Base-by-base conservation (phyloP, 2,329 filamentous ascomycete genomes). In the Trichoderma afroharzianum region DNA sequence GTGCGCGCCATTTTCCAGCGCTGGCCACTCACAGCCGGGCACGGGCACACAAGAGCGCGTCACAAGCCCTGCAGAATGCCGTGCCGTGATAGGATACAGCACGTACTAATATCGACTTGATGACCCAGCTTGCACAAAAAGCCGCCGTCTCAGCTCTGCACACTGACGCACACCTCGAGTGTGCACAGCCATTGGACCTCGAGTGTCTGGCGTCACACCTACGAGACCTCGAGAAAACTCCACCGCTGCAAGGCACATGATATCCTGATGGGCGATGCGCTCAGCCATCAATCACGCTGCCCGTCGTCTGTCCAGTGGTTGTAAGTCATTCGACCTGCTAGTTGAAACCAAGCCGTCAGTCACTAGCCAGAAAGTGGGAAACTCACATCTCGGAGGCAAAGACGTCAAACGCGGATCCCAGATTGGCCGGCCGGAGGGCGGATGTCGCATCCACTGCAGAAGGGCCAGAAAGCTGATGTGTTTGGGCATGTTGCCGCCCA, bases 31-130 rank as follows among this genome's bases (percentile, higher is more conserved):
- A 74, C 70, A 69, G 57, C 58, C 64, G 68, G 70, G 63, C 75
- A 75, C 74, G 78, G 77, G 77, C 77, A 78, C 77, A 76, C 76
- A 78, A 76, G 30, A 76, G 75, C 74, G 76, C 76, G 75, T 80
- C 79, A 80, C 79, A 80, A 78, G 76, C 74, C 76, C 75, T 81
- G 79, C 80, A 81, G 76, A 81, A 79, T 76, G 73, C 74, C 76
- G 78, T 74, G 47, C 74, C 75, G 72, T 79, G 78, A 81, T 78
- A 76, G 78, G 79, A 50, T 21, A 50, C 43, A 21, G 43, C 43
- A n/a, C 11, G 43, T 50, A n/a, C 43, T 21, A 50, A n/a, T 21
- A 50, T 50, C 43, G 1, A 21, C n/a, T 50, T 21, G 43, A 50
- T 50, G 68, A 74, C 71, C 64, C 74, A 74, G 71, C 72, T 68